phyloP scores from a whole-genome alignment of 805 yeast genomes.

The Kregervanrija fluxuum region DNA sequence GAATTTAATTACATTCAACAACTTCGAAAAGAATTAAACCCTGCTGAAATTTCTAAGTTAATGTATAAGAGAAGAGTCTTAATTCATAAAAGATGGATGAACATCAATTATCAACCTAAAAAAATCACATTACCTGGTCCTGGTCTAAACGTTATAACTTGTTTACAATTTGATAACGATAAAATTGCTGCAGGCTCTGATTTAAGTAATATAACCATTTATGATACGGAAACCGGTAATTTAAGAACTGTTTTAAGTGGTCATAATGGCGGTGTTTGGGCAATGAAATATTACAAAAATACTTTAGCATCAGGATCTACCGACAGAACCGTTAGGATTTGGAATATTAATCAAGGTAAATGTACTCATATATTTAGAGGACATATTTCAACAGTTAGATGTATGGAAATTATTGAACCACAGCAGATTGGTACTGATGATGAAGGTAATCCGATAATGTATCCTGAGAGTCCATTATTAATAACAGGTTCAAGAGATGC shows the following conservation, averaged over 20 bases:
- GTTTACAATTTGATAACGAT: slow-evolving; percentile 87
- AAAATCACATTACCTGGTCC: slow-evolving; percentile 62
- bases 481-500: slow-evolving; percentile 87
- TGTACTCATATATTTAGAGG: slow-evolving; percentile 92
- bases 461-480: slow-evolving; percentile 61
- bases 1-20: slow-evolving; percentile 16
- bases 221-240: slow-evolving; percentile 67
- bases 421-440: slow-evolving; percentile 55
- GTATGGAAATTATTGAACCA: slow-evolving; percentile 76
- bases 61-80: slow-evolving; percentile 53
- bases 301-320: slow-evolving; percentile 91
- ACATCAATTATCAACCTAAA: slow-evolving; percentile 60
- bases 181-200: slow-evolving; percentile 91
- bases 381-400: slow-evolving; percentile 88
- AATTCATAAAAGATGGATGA: slow-evolving; percentile 72
- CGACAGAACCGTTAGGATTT: slow-evolving; percentile 86
- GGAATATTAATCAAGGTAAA: slow-evolving; percentile 79
- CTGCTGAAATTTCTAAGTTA: slow-evolving; percentile 17
- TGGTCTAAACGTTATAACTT: slow-evolving; percentile 81
- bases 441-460: slow-evolving; percentile 46
- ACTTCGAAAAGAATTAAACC: slow-evolving; percentile 6
- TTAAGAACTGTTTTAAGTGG: slow-evolving; percentile 61
- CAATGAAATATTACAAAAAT: slow-evolving; percentile 76
- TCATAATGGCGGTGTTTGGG: slow-evolving; percentile 99
- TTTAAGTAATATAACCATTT: slow-evolving; percentile 73